Evolutionary conservation across 2,329 filamentous ascomycete genomes (phyloP).

Genomic region (Cladorrhinum sp.): DNA sequence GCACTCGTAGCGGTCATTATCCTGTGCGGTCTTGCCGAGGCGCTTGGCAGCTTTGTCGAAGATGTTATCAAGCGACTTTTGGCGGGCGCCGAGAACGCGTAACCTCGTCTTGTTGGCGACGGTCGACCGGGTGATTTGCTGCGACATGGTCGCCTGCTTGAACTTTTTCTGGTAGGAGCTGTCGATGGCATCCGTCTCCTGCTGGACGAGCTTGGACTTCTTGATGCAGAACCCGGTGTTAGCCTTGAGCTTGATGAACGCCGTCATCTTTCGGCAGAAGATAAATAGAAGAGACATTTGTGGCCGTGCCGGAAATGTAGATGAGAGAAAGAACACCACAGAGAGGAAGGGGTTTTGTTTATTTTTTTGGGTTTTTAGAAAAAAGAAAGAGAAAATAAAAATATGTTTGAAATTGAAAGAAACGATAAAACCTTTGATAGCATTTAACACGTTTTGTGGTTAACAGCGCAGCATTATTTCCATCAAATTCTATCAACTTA

Average conservation of each 20-base stretch:
- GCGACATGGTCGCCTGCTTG: constrained; percentile 96
- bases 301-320: no score
- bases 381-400: no score
- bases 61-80: constrained; percentile 86
- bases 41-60: constrained; percentile 73
- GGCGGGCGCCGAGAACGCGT: constrained; percentile 79
- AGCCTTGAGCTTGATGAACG: constrained; percentile 98
- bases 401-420: no score
- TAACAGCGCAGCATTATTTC: no score
- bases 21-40: constrained; percentile 43
- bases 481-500: no score
- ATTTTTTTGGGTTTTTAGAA: no score
- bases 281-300: not conserved
- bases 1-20: constrained; percentile 70
- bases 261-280: constrained; percentile 77
- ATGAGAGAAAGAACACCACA: no score
- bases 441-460: no score
- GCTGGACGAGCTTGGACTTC: constrained; percentile 96
- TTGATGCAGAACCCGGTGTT: constrained; percentile 99
- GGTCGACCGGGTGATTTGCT: constrained; percentile 97
- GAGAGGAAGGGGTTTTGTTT: no score
- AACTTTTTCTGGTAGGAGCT: constrained; percentile 95
- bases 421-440: no score
- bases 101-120: constrained; percentile 95
- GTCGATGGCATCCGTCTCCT: constrained; percentile 93